Evolutionary conservation across 2,329 filamentous ascomycete species (phyloP).

Genomic region (Arthrocladium fulminans): DNA sequence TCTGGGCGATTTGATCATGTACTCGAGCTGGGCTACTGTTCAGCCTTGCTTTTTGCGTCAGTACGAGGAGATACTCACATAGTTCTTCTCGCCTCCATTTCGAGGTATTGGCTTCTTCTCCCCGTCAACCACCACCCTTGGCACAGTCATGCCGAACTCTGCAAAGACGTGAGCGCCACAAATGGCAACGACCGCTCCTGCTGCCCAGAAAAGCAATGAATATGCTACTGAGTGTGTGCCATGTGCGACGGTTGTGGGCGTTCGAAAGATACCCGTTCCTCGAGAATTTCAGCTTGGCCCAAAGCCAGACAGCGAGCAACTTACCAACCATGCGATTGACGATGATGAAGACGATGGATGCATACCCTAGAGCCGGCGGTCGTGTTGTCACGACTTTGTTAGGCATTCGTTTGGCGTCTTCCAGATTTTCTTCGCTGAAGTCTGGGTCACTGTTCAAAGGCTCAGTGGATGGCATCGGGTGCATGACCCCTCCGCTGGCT

Average conservation of each 20-base stretch:
- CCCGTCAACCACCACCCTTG: slow-evolving; percentile 16
- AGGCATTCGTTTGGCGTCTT: not conserved
- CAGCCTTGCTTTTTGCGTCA: not conserved
- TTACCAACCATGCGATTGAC: slow-evolving; percentile 10
- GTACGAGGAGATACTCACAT: slow-evolving; percentile 8
- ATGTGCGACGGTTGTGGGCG: slow-evolving; percentile 37
- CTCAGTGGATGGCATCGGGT: not conserved
- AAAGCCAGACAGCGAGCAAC: not conserved
- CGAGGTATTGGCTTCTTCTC: slow-evolving; percentile 7
- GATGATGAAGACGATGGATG: slow-evolving; percentile 8
- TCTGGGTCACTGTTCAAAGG: not conserved
- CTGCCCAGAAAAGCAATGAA: slow-evolving; percentile 42
- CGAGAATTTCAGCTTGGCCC: not conserved
- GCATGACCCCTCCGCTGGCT: not conserved
- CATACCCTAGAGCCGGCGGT: slow-evolving; percentile 4
- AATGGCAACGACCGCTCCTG: slow-evolving; percentile 41
- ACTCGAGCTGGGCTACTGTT: slow-evolving; percentile 12
- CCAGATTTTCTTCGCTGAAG: slow-evolving; percentile 6
- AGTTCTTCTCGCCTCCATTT: slow-evolving; percentile 16
- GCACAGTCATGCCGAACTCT: slow-evolving; percentile 44
- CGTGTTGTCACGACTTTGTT: slow-evolving; percentile 10
- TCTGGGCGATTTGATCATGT: slow-evolving; percentile 22
- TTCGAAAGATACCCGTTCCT: slow-evolving; percentile 44
- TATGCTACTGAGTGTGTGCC: slow-evolving; percentile 39
- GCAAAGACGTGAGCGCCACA: slow-evolving; percentile 38